Conservation (phyloP, 2,329 filamentous ascomycete species). For the Aspergillus latus region DNA sequence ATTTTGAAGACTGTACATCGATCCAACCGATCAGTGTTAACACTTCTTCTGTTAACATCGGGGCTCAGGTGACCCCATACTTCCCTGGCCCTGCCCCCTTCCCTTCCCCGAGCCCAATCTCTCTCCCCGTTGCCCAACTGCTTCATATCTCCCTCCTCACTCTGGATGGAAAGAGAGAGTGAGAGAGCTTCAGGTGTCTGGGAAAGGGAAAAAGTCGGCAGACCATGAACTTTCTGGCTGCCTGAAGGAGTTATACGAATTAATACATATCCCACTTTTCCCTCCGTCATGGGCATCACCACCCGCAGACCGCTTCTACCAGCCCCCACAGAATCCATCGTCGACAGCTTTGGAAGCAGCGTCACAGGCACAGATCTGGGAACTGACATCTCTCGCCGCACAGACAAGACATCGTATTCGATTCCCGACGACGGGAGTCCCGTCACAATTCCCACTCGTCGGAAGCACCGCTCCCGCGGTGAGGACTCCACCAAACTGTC, state of each 20-base stretch:
- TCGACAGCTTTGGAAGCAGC: slow-evolving; percentile 46
- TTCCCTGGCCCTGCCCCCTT: slow-evolving; percentile 13
- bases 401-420: slow-evolving; percentile 52
- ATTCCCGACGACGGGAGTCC: slow-evolving; percentile 64
- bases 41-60: slow-evolving; percentile 21
- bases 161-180: slow-evolving; percentile 9
- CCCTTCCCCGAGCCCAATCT: slow-evolving; percentile 1
- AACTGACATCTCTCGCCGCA: slow-evolving; percentile 52
- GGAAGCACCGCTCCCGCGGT: slow-evolving; percentile 57
- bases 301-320: slow-evolving; percentile 50
- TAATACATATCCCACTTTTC: slow-evolving; percentile 13
- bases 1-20: slow-evolving; percentile 17
- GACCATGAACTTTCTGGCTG: slow-evolving; percentile 40
- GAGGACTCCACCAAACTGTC: slow-evolving; percentile 52
- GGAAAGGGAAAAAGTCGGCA: slow-evolving; percentile 12
- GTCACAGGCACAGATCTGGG: slow-evolving; percentile 48
- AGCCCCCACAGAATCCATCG: slow-evolving; percentile 52
- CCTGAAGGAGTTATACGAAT: slow-evolving; percentile 18
- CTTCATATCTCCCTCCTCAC: slow-evolving; percentile 6
- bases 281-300: slow-evolving; percentile 49
- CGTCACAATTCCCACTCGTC: slow-evolving; percentile 78
- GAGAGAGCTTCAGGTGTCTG: slow-evolving; percentile 8
- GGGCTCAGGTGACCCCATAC: slow-evolving; percentile 16
- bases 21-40: slow-evolving; percentile 24
- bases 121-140: slow-evolving; percentile 10